Conservation (phyloP, 2,329 filamentous ascomycete species). For the Colletotrichum endophyticum region DNA sequence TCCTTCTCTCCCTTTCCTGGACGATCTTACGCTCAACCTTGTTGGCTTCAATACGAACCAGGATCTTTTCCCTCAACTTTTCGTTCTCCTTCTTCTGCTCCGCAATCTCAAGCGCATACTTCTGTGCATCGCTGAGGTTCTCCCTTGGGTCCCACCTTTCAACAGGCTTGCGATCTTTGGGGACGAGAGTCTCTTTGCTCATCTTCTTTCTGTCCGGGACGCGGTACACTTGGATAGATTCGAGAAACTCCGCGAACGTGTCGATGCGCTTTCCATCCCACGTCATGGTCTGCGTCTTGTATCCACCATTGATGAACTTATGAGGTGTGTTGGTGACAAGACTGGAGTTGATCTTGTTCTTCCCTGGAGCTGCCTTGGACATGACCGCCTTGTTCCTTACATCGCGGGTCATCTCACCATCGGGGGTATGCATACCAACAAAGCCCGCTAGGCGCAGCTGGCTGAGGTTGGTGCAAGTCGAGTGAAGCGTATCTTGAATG, state of each 20-base stretch:
- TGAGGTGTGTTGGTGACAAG: neutral
- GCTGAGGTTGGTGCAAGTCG: neutral
- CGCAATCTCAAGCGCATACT: neutral
- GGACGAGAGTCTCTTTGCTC: neutral
- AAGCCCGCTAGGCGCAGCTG: neutral
- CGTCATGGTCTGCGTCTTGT: neutral
- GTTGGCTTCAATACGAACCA: neutral
- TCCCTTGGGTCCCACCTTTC: neutral
- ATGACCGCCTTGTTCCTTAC: neutral
- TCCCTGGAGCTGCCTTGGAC: neutral
- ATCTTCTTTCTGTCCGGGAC: neutral
- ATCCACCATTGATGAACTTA: neutral
- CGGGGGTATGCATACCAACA: neutral
- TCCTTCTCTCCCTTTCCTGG: neutral
- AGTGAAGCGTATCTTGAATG: neutral
- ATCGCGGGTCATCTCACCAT: neutral
- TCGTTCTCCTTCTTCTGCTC: neutral
- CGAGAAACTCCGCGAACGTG: neutral
- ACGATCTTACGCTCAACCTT: neutral
- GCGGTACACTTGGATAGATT: neutral
- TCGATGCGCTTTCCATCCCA: neutral
- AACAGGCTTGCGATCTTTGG: neutral
- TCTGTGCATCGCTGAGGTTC: neutral
- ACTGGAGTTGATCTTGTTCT: neutral
- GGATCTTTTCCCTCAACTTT: neutral